A percentile compares a stretch with the other conserved stretches of the same genome.
Evolutionary conservation across 768 basidiomycete genomes (phyloP).

Genomic region (Tremella fuciformis): DNA sequence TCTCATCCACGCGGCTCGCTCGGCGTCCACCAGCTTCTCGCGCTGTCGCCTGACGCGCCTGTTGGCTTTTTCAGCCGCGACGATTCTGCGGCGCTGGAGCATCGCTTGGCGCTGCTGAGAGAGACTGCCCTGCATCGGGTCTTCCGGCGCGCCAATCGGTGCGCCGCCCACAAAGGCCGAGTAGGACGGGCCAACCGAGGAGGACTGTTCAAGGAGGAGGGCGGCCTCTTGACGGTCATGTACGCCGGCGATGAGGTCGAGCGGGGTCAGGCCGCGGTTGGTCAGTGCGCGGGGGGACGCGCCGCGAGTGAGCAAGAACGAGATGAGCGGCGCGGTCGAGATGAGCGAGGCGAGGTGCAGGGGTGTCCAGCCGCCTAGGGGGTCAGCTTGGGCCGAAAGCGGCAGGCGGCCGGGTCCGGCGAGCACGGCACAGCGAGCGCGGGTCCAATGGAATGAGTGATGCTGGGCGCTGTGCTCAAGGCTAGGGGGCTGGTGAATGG

Average conservation of each 20-base stretch:
- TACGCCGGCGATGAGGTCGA: conserved; percentile 80
- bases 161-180: conserved; percentile 11
- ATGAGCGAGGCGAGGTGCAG: conserved; percentile 86
- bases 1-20: conserved; percentile 36
- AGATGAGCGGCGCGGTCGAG: conserved; percentile 84
- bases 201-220: conserved; percentile 76
- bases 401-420: too few species aligned
- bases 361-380: conserved; percentile 86
- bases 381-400: conserved; percentile 6
- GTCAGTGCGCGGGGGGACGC: conserved; percentile 78
- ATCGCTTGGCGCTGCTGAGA: conserved; percentile 53
- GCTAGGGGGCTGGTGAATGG: too few species aligned
- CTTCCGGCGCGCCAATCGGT: conserved; percentile 3
- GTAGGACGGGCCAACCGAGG: conserved; percentile 25
- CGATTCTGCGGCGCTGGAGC: conserved; percentile 66
- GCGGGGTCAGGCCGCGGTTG: conserved; percentile 72
- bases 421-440: too few species aligned
- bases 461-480: too few species aligned
- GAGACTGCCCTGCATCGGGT: conserved; percentile 12
- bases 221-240: conserved; percentile 82
- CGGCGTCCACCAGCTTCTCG: conserved; percentile 13
- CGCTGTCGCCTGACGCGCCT: conserved; percentile 22
- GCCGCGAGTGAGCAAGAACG: conserved; percentile 87
- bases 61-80: conserved; percentile 13
- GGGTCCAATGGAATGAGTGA: too few species aligned